Percentiles rank a stretch among this genome's conserved stretches.
These are phyloP conservation scores for Geranium brycei DNA, from an alignment of 345 rosid species.

Conservation along the genomic window DNA sequence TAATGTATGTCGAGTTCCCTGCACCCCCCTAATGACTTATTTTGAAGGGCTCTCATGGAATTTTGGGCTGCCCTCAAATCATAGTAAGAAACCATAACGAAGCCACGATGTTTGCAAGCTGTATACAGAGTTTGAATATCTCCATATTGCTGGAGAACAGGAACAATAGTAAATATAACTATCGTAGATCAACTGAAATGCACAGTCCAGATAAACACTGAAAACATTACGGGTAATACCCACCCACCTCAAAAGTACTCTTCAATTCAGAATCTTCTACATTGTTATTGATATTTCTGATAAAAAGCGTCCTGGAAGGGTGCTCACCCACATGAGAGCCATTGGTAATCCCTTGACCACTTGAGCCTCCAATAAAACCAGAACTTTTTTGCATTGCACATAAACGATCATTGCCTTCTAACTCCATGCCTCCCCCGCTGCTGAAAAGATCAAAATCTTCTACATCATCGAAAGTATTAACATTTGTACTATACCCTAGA, in stretches of 20 bases:
- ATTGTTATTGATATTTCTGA: slow-evolving; percentile 55
- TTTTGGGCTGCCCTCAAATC: slow-evolving; percentile 84
- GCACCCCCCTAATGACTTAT: slow-evolving; percentile 44
- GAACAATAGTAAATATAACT: slow-evolving; percentile 1
- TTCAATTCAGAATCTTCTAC: slow-evolving; percentile 71
- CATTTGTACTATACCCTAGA: slow-evolving; percentile 14
- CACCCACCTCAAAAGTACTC: slow-evolving; percentile 65
- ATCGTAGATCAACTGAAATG: slow-evolving; percentile 9
- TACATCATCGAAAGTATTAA: slow-evolving; percentile 26
- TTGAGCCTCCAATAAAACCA: background rate
- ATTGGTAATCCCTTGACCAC: slow-evolving; percentile 17
- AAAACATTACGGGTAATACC: background rate
- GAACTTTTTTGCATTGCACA: slow-evolving; percentile 22
- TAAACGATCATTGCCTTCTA: slow-evolving; percentile 28
- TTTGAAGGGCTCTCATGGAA: slow-evolving; percentile 67
- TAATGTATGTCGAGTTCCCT: slow-evolving; percentile 72
- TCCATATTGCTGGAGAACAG: slow-evolving; percentile 55
- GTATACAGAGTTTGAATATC: slow-evolving; percentile 63
- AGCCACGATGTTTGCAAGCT: slow-evolving; percentile 74
- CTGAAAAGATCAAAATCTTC: slow-evolving; percentile 59
- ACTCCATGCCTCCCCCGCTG: slow-evolving; percentile 61
- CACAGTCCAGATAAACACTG: background rate
- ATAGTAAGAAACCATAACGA: slow-evolving; percentile 66
- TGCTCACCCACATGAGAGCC: slow-evolving; percentile 38
- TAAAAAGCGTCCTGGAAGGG: slow-evolving; percentile 80